phyloP scores from a whole-genome alignment of 2,329 filamentous ascomycete species.

The Penicillium sp. region DNA sequence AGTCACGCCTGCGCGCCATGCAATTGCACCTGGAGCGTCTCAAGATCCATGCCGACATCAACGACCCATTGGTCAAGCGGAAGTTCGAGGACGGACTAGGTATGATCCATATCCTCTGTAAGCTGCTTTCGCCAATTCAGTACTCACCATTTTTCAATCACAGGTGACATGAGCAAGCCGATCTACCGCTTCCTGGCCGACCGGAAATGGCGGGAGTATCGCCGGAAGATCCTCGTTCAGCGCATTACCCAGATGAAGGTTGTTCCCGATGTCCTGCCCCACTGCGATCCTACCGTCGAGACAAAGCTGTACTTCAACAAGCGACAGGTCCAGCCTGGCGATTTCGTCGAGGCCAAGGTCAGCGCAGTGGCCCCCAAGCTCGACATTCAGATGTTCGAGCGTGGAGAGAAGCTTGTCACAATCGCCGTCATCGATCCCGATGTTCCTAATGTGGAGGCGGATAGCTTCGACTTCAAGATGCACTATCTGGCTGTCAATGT shows the following conservation, averaged over 20 bases:
- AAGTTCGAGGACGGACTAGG: conserved; percentile 89
- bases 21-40: conserved; percentile 70
- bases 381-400: conserved; percentile 81
- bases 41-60: conserved; percentile 90
- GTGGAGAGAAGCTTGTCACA: conserved; percentile 77
- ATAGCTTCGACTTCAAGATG: conserved; percentile 77
- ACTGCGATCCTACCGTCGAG: conserved; percentile 75
- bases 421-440: conserved; percentile 88
- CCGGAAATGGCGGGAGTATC: conserved; percentile 82
- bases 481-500: conserved; percentile 84
- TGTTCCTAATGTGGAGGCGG: conserved; percentile 74
- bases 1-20: conserved; percentile 69
- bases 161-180: conserved; percentile 93
- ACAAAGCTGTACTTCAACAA: conserved; percentile 79
- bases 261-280: conserved; percentile 82
- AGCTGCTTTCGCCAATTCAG: background rate
- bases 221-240: conserved; percentile 76
- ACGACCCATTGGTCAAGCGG: conserved; percentile 91
- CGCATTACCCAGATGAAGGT: conserved; percentile 84
- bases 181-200: conserved; percentile 92
- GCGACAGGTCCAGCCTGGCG: conserved; percentile 70
- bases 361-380: conserved; percentile 75
- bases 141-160: conserved; percentile 15
- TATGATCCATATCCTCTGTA: conserved; percentile 46
- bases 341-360: conserved; percentile 71